Evolutionary conservation across 257 asterid genomes (phyloP), one percentile per base, ranked within the genome.

Genomic region (Solanum arcanum): DNA sequence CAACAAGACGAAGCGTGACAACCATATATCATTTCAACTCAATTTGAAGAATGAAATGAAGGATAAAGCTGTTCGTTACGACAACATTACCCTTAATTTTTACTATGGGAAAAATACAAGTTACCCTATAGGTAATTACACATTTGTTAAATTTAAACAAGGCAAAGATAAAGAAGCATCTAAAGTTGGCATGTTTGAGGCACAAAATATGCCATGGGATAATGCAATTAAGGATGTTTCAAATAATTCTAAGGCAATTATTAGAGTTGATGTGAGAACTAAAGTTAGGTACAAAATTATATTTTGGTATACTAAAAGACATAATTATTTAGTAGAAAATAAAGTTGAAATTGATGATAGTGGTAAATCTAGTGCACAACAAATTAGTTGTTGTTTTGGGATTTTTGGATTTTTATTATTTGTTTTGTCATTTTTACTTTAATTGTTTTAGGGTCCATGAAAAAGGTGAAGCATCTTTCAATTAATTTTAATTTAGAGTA

Each of bases 231-330:
- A 33, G 44, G 90, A 84, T 52, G 94, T 90, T 12, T 86, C 87
- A 20, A 91, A 88, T 52, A 93, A 90, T 86, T 90, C 94, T 16
- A 86, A 83, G 86, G 92, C 89, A 88, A 87, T 49, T 20, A 92
- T 96, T 80, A 86, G 92, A 72, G 95, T 96, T 86, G 89, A 64
- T 21, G 87, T 95, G 91, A 88, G 90, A 11, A 94, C 97, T 5
- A 90, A 90, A 87, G 93, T 95, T 52, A 94, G 83, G 91, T 94
- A 87, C 77, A 96, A 91, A 95, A 95, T 94, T 44, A 39, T 91
- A 89, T 46, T 88, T 21, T 94, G 93, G 92, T 84, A 85, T 85
- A 94, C 97, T 11, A 94, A 91, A 85, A 87, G 93, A 62, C 88
- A 89, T 10, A 27, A 66, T 12, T 46, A 94, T 90, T 88, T 21